A percentile compares a stretch with the other conserved stretches of the same genome.
These are phyloP conservation scores for Backusella mclennaniae DNA, from an alignment of 192 early-diverging fungal genomes.

Conservation along the genomic window DNA sequence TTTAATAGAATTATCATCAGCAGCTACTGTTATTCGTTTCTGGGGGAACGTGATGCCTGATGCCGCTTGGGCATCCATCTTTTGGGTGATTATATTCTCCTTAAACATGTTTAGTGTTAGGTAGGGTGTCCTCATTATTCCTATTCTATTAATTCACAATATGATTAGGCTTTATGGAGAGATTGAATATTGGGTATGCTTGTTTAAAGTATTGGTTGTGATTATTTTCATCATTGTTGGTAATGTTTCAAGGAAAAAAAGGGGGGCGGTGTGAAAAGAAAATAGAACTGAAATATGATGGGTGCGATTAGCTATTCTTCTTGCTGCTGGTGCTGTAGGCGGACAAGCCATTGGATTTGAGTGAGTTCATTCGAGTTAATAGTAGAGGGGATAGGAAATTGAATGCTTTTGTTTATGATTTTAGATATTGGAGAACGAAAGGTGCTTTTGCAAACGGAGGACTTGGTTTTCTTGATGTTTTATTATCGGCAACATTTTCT, in stretches of 20 bases:
- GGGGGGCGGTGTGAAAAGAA: background rate
- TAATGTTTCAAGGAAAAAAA: background rate
- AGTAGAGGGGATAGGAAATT: background rate
- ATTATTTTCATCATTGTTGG: slow-evolving; percentile 73
- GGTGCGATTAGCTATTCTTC: slow-evolving; percentile 42
- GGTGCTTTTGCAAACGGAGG: slow-evolving; percentile 56
- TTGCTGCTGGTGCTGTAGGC: slow-evolving; percentile 59
- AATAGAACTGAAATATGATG: background rate
- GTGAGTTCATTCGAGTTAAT: background rate
- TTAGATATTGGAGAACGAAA: slow-evolving; percentile 63
- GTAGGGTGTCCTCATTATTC: background rate
- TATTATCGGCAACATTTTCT: slow-evolving; percentile 77
- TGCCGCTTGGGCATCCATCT: slow-evolving; percentile 43
- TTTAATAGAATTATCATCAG: slow-evolving; percentile 63
- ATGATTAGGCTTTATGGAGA: slow-evolving; percentile 76
- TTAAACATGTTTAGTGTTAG: slow-evolving; percentile 60
- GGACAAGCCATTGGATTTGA: slow-evolving; percentile 47
- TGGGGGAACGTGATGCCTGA: slow-evolving; percentile 41
- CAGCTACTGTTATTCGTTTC: slow-evolving; percentile 78
- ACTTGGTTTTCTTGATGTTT: slow-evolving; percentile 63
- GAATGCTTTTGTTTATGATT: background rate
- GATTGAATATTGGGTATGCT: slow-evolving; percentile 77
- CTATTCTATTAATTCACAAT: too few species aligned
- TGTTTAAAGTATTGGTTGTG: slow-evolving; percentile 76
- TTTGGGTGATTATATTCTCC: slow-evolving; percentile 56